Conservation (phyloP, 2,329 filamentous ascomycete species). For the Fusarium sp. region DNA sequence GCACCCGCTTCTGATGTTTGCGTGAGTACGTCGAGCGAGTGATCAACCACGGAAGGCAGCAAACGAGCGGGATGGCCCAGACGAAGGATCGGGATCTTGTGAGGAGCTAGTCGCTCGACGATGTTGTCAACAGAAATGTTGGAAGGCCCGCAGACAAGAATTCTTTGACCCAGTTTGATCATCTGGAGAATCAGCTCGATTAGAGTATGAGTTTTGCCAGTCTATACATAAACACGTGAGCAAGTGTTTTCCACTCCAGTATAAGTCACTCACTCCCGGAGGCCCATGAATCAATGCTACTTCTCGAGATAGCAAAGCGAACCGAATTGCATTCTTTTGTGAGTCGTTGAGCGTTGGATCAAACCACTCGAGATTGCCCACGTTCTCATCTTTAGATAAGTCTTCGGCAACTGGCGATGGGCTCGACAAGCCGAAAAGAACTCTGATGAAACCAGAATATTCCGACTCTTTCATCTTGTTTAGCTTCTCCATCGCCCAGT, state of each 20-base stretch:
- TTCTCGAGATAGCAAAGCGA: slow-evolving; percentile 83
- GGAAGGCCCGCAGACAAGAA: slow-evolving; percentile 95
- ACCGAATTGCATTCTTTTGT: slow-evolving; percentile 77
- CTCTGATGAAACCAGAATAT: slow-evolving; percentile 68
- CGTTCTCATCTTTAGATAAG: slow-evolving; percentile 53
- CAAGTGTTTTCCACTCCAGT: not conserved
- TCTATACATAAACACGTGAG: slow-evolving; percentile 55
- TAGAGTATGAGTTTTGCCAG: slow-evolving; percentile 95
- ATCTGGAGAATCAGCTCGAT: slow-evolving; percentile 96
- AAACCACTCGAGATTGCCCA: slow-evolving; percentile 65
- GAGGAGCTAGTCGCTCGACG: slow-evolving; percentile 86
- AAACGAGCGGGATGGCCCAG: slow-evolving; percentile 93
- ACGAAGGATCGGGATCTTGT: slow-evolving; percentile 86
- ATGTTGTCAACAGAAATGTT: slow-evolving; percentile 99
- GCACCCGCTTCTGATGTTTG: slow-evolving; percentile 88
- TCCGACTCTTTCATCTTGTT: slow-evolving; percentile 66
- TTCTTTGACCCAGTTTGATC: slow-evolving; percentile 74
- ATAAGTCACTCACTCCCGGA: slow-evolving; percentile 70
- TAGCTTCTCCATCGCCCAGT: slow-evolving; percentile 68
- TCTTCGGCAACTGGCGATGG: slow-evolving; percentile 60
- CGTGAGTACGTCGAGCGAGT: slow-evolving; percentile 91
- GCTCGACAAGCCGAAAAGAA: slow-evolving; percentile 68
- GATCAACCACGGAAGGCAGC: slow-evolving; percentile 85
- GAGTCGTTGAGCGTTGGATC: slow-evolving; percentile 71
- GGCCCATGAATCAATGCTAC: slow-evolving; percentile 94